These are phyloP conservation scores for Globisporangium cederbergense DNA, from an alignment of 352 stramenopile genomes.

Conservation along the genomic window DNA sequence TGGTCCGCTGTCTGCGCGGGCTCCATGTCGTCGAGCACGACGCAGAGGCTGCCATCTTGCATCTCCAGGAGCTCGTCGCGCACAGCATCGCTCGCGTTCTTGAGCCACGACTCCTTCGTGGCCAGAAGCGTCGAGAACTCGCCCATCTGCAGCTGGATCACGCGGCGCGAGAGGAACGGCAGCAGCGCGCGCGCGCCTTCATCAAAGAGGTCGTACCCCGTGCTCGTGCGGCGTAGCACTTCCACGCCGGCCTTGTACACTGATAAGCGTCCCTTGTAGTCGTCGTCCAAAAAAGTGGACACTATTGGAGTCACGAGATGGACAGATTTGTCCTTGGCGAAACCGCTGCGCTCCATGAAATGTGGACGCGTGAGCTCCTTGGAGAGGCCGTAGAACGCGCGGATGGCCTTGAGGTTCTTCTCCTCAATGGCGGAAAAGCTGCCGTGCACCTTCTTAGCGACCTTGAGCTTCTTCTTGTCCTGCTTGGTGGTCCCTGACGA, in stretches of 20 bases:
- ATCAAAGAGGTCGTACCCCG: slow-evolving; percentile 54
- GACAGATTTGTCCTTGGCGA: slow-evolving; percentile 65
- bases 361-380: slow-evolving; percentile 20
- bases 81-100: slow-evolving; percentile 61
- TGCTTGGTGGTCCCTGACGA: slow-evolving; percentile 19
- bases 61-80: slow-evolving; percentile 45
- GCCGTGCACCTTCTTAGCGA: slow-evolving; percentile 52
- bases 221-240: slow-evolving; percentile 28
- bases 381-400: slow-evolving; percentile 42
- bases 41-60: slow-evolving; percentile 54
- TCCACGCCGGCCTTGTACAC: slow-evolving; percentile 70
- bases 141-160: slow-evolving; percentile 55
- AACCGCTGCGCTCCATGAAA: slow-evolving; percentile 62
- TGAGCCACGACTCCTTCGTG: slow-evolving; percentile 74
- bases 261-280: slow-evolving; percentile 41
- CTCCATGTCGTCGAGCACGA: slow-evolving; percentile 81
- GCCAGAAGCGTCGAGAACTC: slow-evolving; percentile 63
- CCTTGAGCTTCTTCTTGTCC: slow-evolving; percentile 55
- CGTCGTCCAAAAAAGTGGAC: slow-evolving; percentile 33
- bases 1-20: slow-evolving; percentile 68
- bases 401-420: slow-evolving; percentile 32
- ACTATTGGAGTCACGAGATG: slow-evolving; percentile 62
- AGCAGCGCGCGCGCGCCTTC: slow-evolving; percentile 61
- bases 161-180: slow-evolving; percentile 39
- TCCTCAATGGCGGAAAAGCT: slow-evolving; percentile 49